Percentiles rank a stretch among this genome's conserved stretches.
Evolutionary conservation across 768 basidiomycete genomes (phyloP).

Genomic region (Cystofilobasidium capitatum): DNA sequence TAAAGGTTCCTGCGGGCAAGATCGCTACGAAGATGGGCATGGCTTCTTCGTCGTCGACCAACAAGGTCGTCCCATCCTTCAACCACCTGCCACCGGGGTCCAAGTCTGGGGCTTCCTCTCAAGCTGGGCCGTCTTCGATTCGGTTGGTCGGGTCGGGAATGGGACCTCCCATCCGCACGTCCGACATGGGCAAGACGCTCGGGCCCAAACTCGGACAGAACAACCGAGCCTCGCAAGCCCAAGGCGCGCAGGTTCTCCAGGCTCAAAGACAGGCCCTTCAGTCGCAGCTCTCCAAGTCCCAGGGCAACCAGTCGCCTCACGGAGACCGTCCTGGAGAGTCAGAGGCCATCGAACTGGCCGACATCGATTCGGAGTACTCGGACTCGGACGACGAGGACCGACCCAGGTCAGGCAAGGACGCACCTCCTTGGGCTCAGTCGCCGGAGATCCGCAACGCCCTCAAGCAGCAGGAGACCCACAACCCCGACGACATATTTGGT

Average conservation of each 20-base stretch:
- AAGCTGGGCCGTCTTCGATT: conserved; percentile 4
- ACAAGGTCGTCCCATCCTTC: conserved; percentile 20
- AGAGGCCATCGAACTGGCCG: conserved; percentile 65
- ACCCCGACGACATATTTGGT: conserved; percentile 77
- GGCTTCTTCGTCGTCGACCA: background rate
- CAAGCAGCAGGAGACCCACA: conserved; percentile 70
- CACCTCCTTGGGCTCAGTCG: conserved; percentile 84
- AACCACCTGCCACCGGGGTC: conserved; percentile 19
- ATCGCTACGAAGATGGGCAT: conserved; percentile 19
- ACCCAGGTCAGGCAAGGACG: conserved; percentile 53
- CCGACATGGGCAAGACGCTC: conserved; percentile 24
- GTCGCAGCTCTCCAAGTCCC: conserved; percentile 11
- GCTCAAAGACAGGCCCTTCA: conserved; percentile 22
- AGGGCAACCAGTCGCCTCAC: background rate
- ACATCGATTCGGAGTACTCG: conserved; percentile 94
- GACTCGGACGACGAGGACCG: conserved; percentile 87
- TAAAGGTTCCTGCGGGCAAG: conserved; percentile 5
- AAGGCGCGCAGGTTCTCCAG: conserved; percentile 16
- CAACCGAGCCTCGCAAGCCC: conserved; percentile 17
- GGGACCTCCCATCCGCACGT: conserved; percentile 19
- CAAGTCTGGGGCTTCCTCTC: background rate
- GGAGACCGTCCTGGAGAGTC: conserved; percentile 10
- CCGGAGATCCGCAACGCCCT: conserved; percentile 73
- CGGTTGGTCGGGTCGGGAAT: conserved; percentile 15
- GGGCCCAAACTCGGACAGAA: conserved; percentile 9